A percentile compares a stretch with the other conserved stretches of the same genome.
phyloP scores from a whole-genome alignment of 2,329 filamentous ascomycete species.

The Trichoderma hamatum region DNA sequence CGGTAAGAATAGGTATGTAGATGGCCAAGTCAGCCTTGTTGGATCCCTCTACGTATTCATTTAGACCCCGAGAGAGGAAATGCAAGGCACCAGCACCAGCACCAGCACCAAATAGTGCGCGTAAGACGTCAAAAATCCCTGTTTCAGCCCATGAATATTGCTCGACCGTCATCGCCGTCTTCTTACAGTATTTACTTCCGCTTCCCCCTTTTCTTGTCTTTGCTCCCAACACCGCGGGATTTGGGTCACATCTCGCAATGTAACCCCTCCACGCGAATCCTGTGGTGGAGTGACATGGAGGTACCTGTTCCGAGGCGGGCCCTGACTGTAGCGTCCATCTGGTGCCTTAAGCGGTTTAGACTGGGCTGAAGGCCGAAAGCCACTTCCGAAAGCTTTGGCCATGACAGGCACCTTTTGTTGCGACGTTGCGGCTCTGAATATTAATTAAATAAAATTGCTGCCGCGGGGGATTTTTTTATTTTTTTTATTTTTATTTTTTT shows the following conservation, averaged over 20 bases:
- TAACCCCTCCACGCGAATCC: conserved; percentile 23
- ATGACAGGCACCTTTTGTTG: background rate
- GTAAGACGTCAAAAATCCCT: conserved; percentile 5
- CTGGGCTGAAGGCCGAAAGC: conserved; percentile 9
- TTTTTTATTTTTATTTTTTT: background rate
- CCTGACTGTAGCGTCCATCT: conserved; percentile 5
- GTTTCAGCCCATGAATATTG: background rate
- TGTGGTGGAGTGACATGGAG: conserved; percentile 1
- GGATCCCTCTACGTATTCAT: background rate
- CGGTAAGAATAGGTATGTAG: background rate
- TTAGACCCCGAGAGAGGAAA: background rate
- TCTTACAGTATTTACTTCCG: background rate
- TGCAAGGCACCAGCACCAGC: background rate
- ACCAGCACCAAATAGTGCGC: background rate
- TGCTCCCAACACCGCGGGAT: conserved; percentile 11
- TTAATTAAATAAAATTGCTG: background rate
- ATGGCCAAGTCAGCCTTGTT: conserved; percentile 6
- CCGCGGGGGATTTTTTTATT: background rate
- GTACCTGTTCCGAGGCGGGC: background rate
- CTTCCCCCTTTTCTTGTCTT: background rate
- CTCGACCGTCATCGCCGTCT: background rate
- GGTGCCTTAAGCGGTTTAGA: conserved; percentile 16
- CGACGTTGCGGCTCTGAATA: background rate
- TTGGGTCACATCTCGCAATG: conserved; percentile 22
- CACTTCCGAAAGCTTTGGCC: conserved; percentile 4